These are phyloP conservation scores for Paramecium biaurelia DNA, from an alignment of 73 alveolate species.

Conservation along the genomic window DNA sequence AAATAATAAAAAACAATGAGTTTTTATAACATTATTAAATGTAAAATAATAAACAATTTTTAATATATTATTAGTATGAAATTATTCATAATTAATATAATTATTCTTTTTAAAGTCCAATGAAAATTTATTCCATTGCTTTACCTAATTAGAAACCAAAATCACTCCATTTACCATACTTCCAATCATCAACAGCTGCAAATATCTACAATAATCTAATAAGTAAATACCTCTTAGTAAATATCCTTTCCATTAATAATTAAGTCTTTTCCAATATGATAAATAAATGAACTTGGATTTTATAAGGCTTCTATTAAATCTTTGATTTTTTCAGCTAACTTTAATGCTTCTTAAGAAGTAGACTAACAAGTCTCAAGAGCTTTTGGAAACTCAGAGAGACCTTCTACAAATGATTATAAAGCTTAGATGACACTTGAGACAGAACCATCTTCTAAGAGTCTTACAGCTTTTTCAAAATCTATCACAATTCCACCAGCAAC, in stretches of 20 bases:
- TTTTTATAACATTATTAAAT: too few species aligned
- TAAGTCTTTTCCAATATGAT: constrained; percentile 38
- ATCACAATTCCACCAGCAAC: neutral
- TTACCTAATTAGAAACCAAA: constrained; percentile 43
- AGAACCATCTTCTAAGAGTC: neutral
- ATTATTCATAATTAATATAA: neutral
- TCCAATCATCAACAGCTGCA: constrained; percentile 48
- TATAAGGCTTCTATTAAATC: neutral
- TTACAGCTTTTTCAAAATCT: constrained; percentile 36
- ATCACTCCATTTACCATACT: constrained; percentile 24
- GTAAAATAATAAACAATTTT: neutral
- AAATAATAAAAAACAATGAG: constrained; percentile 37
- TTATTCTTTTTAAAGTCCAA: neutral
- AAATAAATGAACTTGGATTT: neutral
- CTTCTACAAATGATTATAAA: neutral
- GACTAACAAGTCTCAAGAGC: constrained; percentile 14
- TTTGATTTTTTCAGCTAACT: neutral
- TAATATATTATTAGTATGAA: neutral
- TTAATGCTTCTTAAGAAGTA: neutral
- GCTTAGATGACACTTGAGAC: neutral
- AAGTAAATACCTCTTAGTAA: neutral
- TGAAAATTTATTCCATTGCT: constrained; percentile 30
- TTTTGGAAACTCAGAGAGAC: neutral
- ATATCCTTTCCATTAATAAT: constrained; percentile 50
- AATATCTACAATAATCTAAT: neutral